Evolutionary conservation across 805 yeast species (phyloP), one percentile per base, ranked within the genome.

Genomic region (Lipomyces sp.): DNA sequence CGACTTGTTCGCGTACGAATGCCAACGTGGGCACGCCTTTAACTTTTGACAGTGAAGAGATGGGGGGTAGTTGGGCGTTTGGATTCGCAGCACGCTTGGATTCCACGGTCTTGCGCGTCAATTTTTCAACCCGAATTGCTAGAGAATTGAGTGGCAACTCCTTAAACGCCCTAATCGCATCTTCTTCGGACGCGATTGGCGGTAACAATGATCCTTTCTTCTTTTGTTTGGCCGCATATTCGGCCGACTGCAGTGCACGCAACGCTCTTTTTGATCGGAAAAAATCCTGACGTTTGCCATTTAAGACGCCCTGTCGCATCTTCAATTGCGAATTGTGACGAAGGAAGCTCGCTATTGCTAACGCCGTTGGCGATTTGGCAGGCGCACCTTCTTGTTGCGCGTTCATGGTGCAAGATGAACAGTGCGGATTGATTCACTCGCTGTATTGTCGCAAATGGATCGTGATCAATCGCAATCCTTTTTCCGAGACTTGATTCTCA

Each of bases 221-320:
- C 51, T 67, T 61, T 48, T 84, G 85, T 69, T 80, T 84, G 69
- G 73, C 76, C 72, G 83, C 82, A 78, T 92, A 95, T 56, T 88
- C 93, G 1, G 85, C 88, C 63, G 92, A 86, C 45, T 86, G 79
- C 64, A 94, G 82, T 0, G 96, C 96, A 71, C 98, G 82, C 13
- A 86, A 79, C 54, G 91, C 89, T 73, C 99, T 85, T 77, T 94
- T 94, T 57, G 65, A 89, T 71, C 96, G 83, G 84, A 94, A 95
- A 77, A 95, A 92, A 66, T 91, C 97, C 45, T 86, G 84, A 58
- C 86, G 87, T 69, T 85, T 85, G 63, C 89, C 87, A 73, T 88
- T 87, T 62, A 88, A 80, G n/a, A 88, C 77, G 13, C 98, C 98
- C 68, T 85, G 84, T 73, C 99, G 86, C 77, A 88, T 90, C 75